Evolutionary conservation across 352 stramenopile genomes (phyloP), one percentile per base, ranked within the genome.

Genomic region (Phytophthora pini): DNA sequence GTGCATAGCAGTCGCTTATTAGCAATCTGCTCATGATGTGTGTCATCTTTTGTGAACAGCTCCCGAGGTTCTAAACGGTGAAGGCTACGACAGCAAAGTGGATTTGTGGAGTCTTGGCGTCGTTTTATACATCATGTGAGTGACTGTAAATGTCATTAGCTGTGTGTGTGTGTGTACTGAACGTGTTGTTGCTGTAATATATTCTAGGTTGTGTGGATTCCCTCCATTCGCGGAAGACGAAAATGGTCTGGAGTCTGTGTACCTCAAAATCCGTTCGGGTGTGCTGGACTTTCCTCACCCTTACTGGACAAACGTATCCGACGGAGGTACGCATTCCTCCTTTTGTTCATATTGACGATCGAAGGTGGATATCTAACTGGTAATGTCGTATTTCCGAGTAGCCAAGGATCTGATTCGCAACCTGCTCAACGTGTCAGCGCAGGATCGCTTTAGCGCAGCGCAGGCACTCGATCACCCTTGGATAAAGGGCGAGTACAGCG

Each of bases 81-180:
- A 94, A 70, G 84, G 88, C 3, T 93, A 93, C 70, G 84, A 94
- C 82, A 93, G 72, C 76, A 94, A 94, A 70, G 86, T 95, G 52
- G 86, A 95, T 53, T 44, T 93, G 20, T 95, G 88, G 88, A 94
- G 86, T 74, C 76, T 92, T 38, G 88, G 88, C 26, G 86, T 95
- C 51, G 88, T 95, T 13, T 77, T 92, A 44, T 95, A 95, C 70
- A 94, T 95, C 67, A 95, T 95, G 87, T 89, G 77, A 61, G 79
- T 66, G 24, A 10, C 32, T 48, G 26, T 20, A 24, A 10, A 27
- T n/a, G 13, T 20, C 26, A 41, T 45, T 44, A 29, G n/a, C 26
- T 22, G 20, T 38, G 31, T 2, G 24, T 40, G 24, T 40, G 36
- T 41, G 29, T 12, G 31, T 32, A 13, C 11, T 52, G 5, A 29